Base-by-base conservation (phyloP, 2,329 filamentous ascomycete genomes). In the Aspergillaceae sp. region DNA sequence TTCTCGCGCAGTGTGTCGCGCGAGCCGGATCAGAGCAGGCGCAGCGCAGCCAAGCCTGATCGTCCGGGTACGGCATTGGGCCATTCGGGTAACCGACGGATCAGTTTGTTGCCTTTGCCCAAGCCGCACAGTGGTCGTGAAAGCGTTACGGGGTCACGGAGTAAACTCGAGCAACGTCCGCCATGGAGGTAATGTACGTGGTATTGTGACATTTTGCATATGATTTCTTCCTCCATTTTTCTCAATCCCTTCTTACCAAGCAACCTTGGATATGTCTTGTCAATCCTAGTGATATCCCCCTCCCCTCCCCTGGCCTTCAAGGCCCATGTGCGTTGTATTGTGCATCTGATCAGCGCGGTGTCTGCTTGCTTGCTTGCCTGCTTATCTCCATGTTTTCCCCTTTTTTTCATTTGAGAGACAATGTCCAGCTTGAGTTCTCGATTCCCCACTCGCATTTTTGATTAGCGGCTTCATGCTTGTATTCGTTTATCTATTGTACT, bases 101-200 rank as follows among this genome's bases (percentile, higher is more conserved):
- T 58, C 30, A 72, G 69, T 53, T 54, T 72, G 46, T 58, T 72
- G 34, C 69, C 69, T 26, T 45, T 69, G 40, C 63, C 65, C 2
- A 67, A 61, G 44, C 43, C 38, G 11, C 55, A 54, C n/a, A 50
- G 46, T 4, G 63, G 61, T 8, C 59, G 64, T 19, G 60, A 64
- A 8, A 62, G 58, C 47, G 49, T 56, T 4, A 40, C 58, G 9
- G 51, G 45, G 38, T 54, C 11, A 26, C 36, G 36, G 45, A 59
- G 50, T 37, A 63, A 58, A 35, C 43, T 60, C 29, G 59, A 61
- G 33, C 56, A 62, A 5, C 61, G 64, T 34, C 67, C 67, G 7
- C 64, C 53, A 7, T 70, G 66, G 66, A 57, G 66, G 45, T 66
- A 48, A 52, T 8, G 29, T 32, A n/a, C 29, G 5, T 32, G 29